Evolutionary conservation across 2,329 filamentous ascomycete genomes (phyloP).

Genomic region (Trichoderma arundinaceum): DNA sequence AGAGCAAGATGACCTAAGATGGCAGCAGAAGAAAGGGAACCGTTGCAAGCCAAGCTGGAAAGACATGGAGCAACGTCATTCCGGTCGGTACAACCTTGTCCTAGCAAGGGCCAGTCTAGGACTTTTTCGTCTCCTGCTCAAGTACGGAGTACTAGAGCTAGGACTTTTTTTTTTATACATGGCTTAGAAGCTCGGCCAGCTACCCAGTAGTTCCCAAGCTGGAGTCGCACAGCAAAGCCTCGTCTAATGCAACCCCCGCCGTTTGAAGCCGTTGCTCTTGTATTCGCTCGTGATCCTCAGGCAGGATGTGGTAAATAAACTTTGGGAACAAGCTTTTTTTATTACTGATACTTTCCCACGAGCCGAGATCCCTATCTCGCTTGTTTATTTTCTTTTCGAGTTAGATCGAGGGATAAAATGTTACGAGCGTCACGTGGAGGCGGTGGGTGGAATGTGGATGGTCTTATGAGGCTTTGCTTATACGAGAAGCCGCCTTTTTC

Average conservation of each 20-base stretch:
- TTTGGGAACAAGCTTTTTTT: neutral
- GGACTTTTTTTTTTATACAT: conserved; percentile 12
- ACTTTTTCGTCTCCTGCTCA: too few relatives aligned
- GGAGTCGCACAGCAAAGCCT: conserved; percentile 16
- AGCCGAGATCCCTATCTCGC: neutral
- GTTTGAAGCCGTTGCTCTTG: neutral
- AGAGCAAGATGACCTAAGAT: neutral
- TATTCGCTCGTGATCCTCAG: neutral
- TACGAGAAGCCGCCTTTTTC: conserved; percentile 4
- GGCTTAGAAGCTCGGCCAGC: neutral
- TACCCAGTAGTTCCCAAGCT: neutral
- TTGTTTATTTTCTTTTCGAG: neutral
- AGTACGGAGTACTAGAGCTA: conserved; percentile 1
- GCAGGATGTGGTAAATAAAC: conserved; percentile 17
- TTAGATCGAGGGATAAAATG: neutral
- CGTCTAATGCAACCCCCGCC: conserved; percentile 10
- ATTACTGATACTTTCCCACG: neutral
- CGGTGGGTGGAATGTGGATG: neutral
- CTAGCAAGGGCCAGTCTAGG: neutral
- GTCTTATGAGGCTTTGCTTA: neutral
- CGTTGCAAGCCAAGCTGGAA: neutral
- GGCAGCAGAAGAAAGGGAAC: conserved; percentile 4
- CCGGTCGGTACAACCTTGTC: conserved; percentile 17
- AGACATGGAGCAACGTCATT: conserved; percentile 20
- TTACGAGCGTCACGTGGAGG: neutral